These are phyloP conservation scores for Cyclocybe cylindracea DNA, from an alignment of 768 basidiomycete genomes.

Conservation along the genomic window DNA sequence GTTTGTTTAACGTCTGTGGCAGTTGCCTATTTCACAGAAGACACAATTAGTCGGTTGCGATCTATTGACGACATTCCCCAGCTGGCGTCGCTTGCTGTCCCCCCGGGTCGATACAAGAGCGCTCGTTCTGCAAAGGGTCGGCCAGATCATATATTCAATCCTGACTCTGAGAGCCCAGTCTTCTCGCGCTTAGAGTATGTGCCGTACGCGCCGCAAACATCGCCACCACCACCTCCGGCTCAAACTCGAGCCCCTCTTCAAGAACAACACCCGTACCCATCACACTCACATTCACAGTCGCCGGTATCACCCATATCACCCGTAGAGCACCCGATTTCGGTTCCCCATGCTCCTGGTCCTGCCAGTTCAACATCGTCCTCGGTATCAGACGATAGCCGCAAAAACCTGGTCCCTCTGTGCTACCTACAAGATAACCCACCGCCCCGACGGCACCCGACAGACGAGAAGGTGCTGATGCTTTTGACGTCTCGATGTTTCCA, in stretches of 20 bases:
- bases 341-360: constrained; percentile 21
- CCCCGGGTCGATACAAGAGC: constrained; percentile 69
- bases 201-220: constrained; percentile 36
- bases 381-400: constrained; percentile 25
- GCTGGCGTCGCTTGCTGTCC: constrained; percentile 51
- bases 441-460: constrained; percentile 67
- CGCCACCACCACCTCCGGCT: constrained; percentile 19
- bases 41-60: constrained; percentile 57
- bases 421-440: constrained; percentile 67
- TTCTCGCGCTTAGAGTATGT: constrained; percentile 48
- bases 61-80: constrained; percentile 67
- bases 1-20: constrained; percentile 3
- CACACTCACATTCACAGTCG: constrained; percentile 10
- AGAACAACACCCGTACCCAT: constrained; percentile 14
- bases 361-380: constrained; percentile 26
- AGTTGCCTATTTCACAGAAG: constrained; percentile 84
- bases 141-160: constrained; percentile 51
- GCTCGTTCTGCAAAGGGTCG: constrained; percentile 66
- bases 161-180: constrained; percentile 35
- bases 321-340: constrained; percentile 11
- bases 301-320: too few relatives aligned
- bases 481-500: constrained; percentile 30
- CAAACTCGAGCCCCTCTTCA: constrained; percentile 4
- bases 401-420: constrained; percentile 60
- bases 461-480: constrained; percentile 47